These are phyloP conservation scores for Prototheca cutis DNA, from an alignment of 163 green algal species.

Conservation along the genomic window DNA sequence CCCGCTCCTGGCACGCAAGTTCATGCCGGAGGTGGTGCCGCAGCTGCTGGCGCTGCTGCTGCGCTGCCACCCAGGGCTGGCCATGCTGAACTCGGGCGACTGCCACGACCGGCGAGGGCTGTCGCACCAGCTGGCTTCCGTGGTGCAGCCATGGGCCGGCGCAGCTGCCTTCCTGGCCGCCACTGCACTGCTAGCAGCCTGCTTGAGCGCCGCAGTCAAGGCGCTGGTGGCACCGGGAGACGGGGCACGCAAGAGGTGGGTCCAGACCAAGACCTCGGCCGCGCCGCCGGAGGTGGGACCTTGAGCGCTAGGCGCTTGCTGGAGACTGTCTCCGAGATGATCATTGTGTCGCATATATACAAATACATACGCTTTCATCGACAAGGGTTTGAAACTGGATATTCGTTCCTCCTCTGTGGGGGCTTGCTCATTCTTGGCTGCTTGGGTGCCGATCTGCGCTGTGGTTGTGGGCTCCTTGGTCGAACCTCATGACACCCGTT, in stretches of 20 bases:
- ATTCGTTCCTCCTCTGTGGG: too few species aligned
- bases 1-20: slow-evolving; percentile 20
- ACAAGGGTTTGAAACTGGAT: neutral
- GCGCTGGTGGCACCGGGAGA: neutral
- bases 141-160: neutral
- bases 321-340: too few species aligned
- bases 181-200: neutral
- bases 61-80: slow-evolving; percentile 4
- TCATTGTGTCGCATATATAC: neutral
- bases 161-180: neutral
- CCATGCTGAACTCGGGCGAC: slow-evolving; percentile 6
- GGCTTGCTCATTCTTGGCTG: too few species aligned
- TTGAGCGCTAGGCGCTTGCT: neutral
- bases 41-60: slow-evolving; percentile 7
- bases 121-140: neutral
- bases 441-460: too few species aligned
- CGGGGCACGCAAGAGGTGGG: neutral
- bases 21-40: neutral
- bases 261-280: neutral
- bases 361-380: neutral
- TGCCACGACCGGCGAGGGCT: slow-evolving; percentile 1
- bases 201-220: neutral
- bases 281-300: neutral
- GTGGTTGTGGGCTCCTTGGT: too few species aligned
- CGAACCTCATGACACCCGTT: too few species aligned